phyloP scores from a whole-genome alignment of 768 basidiomycete genomes.

The Strobilomyces confusus region DNA sequence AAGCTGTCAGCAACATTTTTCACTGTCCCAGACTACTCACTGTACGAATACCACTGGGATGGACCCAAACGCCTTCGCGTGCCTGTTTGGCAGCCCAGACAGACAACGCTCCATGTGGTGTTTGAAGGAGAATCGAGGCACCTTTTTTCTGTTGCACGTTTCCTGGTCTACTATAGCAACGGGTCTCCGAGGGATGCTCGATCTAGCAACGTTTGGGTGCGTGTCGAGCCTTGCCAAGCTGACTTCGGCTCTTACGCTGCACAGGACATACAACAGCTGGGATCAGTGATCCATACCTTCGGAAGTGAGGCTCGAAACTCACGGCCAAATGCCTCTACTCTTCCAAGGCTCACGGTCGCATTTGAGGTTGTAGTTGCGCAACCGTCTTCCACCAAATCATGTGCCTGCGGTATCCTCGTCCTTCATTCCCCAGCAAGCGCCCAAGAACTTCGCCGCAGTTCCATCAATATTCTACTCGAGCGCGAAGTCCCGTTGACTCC shows the following conservation, averaged over 20 bases:
- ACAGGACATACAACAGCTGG: conserved; percentile 20
- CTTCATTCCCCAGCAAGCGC: conserved; percentile 8
- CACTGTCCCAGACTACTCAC: conserved; percentile 6
- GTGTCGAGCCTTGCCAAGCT: neutral
- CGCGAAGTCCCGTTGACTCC: conserved; percentile 12
- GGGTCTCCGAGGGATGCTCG: conserved; percentile 6
- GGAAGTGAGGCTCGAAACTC: conserved; percentile 1
- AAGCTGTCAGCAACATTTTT: conserved; percentile 8
- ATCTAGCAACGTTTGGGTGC: conserved; percentile 17
- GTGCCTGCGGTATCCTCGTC: conserved; percentile 9
- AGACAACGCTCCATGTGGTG: conserved; percentile 20
- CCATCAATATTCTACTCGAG: conserved; percentile 13
- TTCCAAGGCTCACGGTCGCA: conserved; percentile 18
- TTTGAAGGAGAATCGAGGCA: conserved; percentile 21
- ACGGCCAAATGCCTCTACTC: conserved; percentile 11
- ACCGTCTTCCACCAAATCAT: conserved; percentile 3
- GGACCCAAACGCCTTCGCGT: conserved; percentile 19
- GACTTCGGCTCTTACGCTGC: neutral
- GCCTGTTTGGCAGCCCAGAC: conserved; percentile 23
- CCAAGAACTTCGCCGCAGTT: conserved; percentile 2
- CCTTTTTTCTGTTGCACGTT: conserved; percentile 19
- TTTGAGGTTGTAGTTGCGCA: conserved; percentile 18
- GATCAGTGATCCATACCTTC: conserved; percentile 7
- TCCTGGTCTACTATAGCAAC: conserved; percentile 17
- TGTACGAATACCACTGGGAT: conserved; percentile 23